Percentiles rank a stretch among this genome's conserved stretches.
These are phyloP conservation scores for Telopea speciosissima DNA, from an alignment of 177 flowering plant genomes.

Conservation along the genomic window DNA sequence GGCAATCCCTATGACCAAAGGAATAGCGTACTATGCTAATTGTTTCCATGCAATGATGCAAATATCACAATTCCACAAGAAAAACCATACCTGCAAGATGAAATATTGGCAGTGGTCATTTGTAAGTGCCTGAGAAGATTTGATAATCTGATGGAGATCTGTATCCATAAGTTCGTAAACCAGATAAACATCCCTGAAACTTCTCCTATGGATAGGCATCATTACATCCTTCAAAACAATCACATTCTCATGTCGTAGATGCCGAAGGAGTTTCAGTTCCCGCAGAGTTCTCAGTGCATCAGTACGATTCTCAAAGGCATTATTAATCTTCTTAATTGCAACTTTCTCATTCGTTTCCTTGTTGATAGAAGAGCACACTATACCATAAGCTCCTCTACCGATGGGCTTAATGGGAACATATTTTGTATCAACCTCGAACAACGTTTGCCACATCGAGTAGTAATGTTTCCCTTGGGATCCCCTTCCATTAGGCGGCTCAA, in stretches of 20 bases:
- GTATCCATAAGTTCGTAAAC: slow-evolving; percentile 81
- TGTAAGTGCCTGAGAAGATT: slow-evolving; percentile 55
- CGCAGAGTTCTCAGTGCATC: slow-evolving; percentile 69
- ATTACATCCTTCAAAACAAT: slow-evolving; percentile 64
- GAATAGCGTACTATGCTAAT: neutral
- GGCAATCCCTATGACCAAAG: neutral
- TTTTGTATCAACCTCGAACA: slow-evolving; percentile 67
- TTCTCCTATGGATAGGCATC: slow-evolving; percentile 54
- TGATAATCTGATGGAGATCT: slow-evolving; percentile 67
- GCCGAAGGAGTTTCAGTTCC: slow-evolving; percentile 60
- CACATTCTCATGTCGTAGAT: slow-evolving; percentile 62
- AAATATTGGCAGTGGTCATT: slow-evolving; percentile 75
- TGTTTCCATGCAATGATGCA: neutral
- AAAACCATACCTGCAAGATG: slow-evolving; percentile 50
- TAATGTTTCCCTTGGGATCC: slow-evolving; percentile 52
- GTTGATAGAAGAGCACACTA: slow-evolving; percentile 66
- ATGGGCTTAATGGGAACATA: slow-evolving; percentile 70
- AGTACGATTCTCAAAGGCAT: slow-evolving; percentile 55
- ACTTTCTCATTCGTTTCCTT: slow-evolving; percentile 64
- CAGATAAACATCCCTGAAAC: slow-evolving; percentile 64
- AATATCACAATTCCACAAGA: neutral
- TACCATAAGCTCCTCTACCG: slow-evolving; percentile 72
- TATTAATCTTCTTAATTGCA: slow-evolving; percentile 65
- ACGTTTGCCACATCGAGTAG: slow-evolving; percentile 66
- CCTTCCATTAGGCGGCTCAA: slow-evolving; percentile 63